phyloP scores from a whole-genome alignment of 2,329 filamentous ascomycete species.

The Aspergillus alliaceus region DNA sequence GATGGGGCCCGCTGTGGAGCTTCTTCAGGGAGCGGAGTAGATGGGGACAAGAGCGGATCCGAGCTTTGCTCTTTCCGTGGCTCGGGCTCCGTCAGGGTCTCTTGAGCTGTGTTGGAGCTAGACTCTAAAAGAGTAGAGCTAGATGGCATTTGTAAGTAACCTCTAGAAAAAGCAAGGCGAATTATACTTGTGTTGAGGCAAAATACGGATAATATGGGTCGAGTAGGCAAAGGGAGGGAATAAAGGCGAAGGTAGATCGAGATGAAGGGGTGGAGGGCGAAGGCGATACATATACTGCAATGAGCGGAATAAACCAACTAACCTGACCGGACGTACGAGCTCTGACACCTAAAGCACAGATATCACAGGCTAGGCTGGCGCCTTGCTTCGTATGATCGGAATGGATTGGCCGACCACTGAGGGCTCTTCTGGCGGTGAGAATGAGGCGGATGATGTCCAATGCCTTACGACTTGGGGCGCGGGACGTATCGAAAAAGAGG shows the following conservation, averaged over 20 bases:
- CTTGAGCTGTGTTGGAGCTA: conserved; percentile 1
- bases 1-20: conserved; percentile 22
- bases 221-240: not conserved
- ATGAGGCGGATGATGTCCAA: not conserved
- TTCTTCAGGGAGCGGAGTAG: conserved; percentile 20
- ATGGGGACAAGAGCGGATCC: conserved; percentile 7
- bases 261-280: not conserved
- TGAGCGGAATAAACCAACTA: not conserved
- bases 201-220: not conserved
- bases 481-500: not conserved
- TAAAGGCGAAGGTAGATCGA: not conserved
- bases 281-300: not conserved
- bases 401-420: not conserved
- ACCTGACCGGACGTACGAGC: not conserved
- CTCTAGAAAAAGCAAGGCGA: not conserved
- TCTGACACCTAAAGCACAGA: not conserved
- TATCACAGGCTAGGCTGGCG: not conserved
- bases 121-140: not conserved
- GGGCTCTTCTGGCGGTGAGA: conserved; percentile 1
- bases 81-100: conserved; percentile 13
- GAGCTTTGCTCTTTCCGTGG: conserved; percentile 22
- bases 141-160: conserved; percentile 11
- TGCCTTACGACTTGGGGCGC: not conserved
- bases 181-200: too few relatives aligned
- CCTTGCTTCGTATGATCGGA: not conserved